Evolutionary conservation across 306 rosid species (phyloP), one percentile per base, ranked within the genome.

Genomic region (Cucurbita ficifolia): DNA sequence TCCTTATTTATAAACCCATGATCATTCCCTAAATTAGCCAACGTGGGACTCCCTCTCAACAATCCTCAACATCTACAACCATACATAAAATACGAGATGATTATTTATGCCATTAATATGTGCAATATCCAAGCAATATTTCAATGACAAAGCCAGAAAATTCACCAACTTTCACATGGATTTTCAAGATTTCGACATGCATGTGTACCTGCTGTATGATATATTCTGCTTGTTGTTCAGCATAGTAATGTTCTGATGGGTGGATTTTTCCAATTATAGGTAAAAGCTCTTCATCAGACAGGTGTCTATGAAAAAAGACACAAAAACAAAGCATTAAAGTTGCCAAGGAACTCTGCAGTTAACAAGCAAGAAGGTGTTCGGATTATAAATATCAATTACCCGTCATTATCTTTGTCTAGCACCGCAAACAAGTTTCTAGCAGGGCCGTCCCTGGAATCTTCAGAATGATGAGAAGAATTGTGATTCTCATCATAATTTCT

Each of bases 191-290:
- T 24, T n/a, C 4, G 11, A 14, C n/a, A 18, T 7, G 78, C 79
- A 72, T 75, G 46, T 68, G 58, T 83, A 89, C 99, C 97, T 94
- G 99, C 19, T 94, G 87, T 80, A 91, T 76, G 67, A 90, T 86
- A 76, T 94, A 94, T 74, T 91, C 96, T 78, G 96, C 88, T 77
- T 94, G 99, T 68, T 94, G 99, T 77, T 88, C 89, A 7, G 99
- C 99, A 77, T 91, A 89, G 82, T 94, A 94, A 76, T 73, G 95
- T 83, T 94, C 99, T 11, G 99, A 86, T 42, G 99, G 99, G 84
- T 94, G 99, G 50, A 94, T 89, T 74, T 91, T 94, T 81, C 84
- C 99, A 76, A 94, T 88, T 77, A 94, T 76, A 76, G 96, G 88
- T 54, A 94, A 81, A 55, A 94, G 79, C 75, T 94, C 96, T 63